Evolutionary conservation across 2,329 filamentous ascomycete species (phyloP), one percentile per base, ranked within the genome.

Genomic region (Trichoderma brevicompactum): DNA sequence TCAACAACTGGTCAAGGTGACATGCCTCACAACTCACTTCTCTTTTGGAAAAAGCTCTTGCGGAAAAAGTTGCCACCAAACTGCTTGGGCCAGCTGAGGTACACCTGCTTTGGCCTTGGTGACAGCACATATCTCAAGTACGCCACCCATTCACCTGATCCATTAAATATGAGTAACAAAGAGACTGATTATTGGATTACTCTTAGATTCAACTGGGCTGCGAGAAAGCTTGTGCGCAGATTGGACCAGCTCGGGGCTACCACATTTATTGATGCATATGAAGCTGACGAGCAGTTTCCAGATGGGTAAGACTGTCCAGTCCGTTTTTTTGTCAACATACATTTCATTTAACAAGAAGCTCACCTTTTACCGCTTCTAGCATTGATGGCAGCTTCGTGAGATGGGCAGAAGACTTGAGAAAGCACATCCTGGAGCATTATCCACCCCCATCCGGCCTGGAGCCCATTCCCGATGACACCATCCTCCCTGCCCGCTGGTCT

Each of bases 1-100:
- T 96, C 95, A 5, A 99, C 95, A 0, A 97, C 95, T 0, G 95
- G 95, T 5, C 94, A 99, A 78, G 95, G 95, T 6, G 94, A 98
- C 69, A 85, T 98, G 74, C 95, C 95, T 2, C 86, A 87, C 64
- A 98, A 98, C 81, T 88, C 91, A 2, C 83, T 87, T 49, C 80
- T 79, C 1, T 94, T 99, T 74, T 99, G 95, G 95, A 92, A 87
- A 74, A 90, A 87, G 66, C 82, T 99, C 43, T 82, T 96, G 17
- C 85, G 92, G 70, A 93, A 91, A 76, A 92, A 87, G 70, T 83
- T 99, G 34, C 86, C 89, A 12, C 82, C 88, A 3, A 86, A 85
- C 15, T 94, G 89, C 71, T 80, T 99, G 44, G 74, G 81, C 43
- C 83, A 84, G 40, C 80, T 96, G 68, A 83, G 81, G 1, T 98